These are phyloP conservation scores for Dothistroma septosporum DNA, from an alignment of 2,329 filamentous ascomycete species.

Conservation along the genomic window DNA sequence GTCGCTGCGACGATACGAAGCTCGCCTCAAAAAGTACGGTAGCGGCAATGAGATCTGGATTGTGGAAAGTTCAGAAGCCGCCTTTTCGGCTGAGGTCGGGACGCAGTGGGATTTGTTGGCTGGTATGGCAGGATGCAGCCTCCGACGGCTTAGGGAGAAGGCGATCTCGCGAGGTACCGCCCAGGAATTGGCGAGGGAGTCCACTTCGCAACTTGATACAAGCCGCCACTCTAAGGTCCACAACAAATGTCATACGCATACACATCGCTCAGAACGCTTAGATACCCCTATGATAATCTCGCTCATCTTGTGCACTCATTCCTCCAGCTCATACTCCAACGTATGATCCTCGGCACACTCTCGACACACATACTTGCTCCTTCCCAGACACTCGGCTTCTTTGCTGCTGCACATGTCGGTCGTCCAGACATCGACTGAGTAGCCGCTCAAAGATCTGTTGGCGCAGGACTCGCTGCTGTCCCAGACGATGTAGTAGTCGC, in stretches of 20 bases:
- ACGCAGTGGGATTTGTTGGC: not conserved
- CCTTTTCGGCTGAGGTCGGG: too few relatives aligned
- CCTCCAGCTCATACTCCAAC: conserved; percentile 22
- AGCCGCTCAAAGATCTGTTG: conserved; percentile 43
- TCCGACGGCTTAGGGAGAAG: not conserved
- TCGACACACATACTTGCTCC: conserved; percentile 15
- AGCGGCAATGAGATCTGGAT: too few relatives aligned
- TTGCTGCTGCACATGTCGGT: conserved; percentile 41
- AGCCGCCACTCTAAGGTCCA: not conserved
- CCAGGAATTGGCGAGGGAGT: not conserved
- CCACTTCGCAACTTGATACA: too few relatives aligned
- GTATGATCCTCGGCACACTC: conserved; percentile 23
- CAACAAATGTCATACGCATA: not conserved
- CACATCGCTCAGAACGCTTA: not conserved
- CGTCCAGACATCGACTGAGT: conserved; percentile 47
- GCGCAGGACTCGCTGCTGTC: conserved; percentile 46
- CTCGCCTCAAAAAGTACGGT: too few relatives aligned
- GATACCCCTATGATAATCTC: not conserved
- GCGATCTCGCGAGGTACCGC: not conserved
- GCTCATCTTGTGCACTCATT: conserved; percentile 5
- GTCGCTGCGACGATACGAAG: not conserved
- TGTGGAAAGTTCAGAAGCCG: not conserved
- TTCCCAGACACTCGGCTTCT: conserved; percentile 10
- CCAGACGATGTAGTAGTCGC: conserved; percentile 47
- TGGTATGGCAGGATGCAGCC: not conserved